phyloP scores from a whole-genome alignment of 768 basidiomycete species.

The Trametes elegans region DNA sequence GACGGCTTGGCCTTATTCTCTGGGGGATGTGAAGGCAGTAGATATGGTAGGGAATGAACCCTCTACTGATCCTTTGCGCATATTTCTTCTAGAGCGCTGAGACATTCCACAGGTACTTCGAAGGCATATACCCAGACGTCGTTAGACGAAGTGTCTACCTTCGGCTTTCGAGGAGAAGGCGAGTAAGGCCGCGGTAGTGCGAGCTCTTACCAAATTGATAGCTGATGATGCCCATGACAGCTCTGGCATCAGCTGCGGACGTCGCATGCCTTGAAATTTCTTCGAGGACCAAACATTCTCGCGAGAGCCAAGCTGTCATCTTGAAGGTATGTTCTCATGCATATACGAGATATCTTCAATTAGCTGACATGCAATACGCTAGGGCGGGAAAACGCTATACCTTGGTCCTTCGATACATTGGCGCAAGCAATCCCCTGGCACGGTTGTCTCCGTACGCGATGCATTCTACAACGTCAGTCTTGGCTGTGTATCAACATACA shows the following conservation, averaged over 20 bases:
- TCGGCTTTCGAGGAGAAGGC: constrained; percentile 97
- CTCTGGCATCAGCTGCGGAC: constrained; percentile 80
- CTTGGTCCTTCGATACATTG: constrained; percentile 72
- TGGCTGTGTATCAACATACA: too few relatives aligned
- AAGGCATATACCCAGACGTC: constrained; percentile 58
- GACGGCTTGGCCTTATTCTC: constrained; percentile 57
- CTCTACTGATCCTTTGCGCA: background rate
- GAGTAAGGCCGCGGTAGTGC: background rate
- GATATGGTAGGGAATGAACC: constrained; percentile 68
- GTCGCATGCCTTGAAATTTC: constrained; percentile 79
- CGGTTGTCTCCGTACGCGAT: constrained; percentile 81
- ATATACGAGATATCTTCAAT: background rate
- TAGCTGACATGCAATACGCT: background rate
- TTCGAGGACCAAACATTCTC: constrained; percentile 63
- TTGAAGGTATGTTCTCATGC: constrained; percentile 52
- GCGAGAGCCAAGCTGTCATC: constrained; percentile 73
- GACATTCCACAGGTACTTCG: constrained; percentile 56
- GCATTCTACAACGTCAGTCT: constrained; percentile 81
- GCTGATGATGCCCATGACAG: constrained; percentile 37
- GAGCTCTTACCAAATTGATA: background rate
- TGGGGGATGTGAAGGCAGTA: constrained; percentile 45
- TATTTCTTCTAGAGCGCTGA: background rate
- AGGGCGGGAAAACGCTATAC: constrained; percentile 71
- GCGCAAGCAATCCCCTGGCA: constrained; percentile 72
- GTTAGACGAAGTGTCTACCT: constrained; percentile 56